Conservation (phyloP, 176 grass and related monocot species). For the Dendrocalamus sinicus region DNA sequence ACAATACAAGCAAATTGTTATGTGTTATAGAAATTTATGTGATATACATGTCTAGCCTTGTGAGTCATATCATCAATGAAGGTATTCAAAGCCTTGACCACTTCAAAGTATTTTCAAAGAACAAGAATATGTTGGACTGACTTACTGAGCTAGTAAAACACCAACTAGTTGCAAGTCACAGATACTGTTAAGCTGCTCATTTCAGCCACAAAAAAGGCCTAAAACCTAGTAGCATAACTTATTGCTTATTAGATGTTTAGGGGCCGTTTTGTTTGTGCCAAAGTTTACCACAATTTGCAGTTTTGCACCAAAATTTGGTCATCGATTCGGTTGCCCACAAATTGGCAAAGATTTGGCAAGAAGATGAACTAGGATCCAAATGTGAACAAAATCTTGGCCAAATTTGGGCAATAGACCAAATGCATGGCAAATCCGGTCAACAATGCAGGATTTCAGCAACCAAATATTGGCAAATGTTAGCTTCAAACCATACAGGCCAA, state of each 20-base stretch:
- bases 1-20: not conserved
- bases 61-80: not conserved
- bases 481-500: slow-evolving; percentile 10
- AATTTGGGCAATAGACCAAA: not conserved
- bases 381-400: not conserved
- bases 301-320: not conserved
- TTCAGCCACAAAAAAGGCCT: slow-evolving; percentile 4
- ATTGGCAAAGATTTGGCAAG: not conserved
- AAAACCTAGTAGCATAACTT: not conserved
- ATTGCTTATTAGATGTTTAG: slow-evolving; percentile 15
- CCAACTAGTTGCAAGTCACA: not conserved
- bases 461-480: not conserved
- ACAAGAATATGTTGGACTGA: slow-evolving; percentile 2
- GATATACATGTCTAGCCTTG: not conserved
- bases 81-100: not conserved
- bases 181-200: not conserved
- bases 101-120: slow-evolving; percentile 11
- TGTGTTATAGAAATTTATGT: not conserved
- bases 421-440: slow-evolving; percentile 16
- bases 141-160: slow-evolving; percentile 5
- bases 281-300: not conserved
- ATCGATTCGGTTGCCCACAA: not conserved
- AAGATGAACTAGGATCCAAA: slow-evolving; percentile 19
- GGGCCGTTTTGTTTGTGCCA: not conserved
- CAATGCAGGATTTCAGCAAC: not conserved